These are phyloP conservation scores for Rhodotorula mucilaginosa DNA, from an alignment of 1,284 basidiomycete genomes.

Conservation along the genomic window DNA sequence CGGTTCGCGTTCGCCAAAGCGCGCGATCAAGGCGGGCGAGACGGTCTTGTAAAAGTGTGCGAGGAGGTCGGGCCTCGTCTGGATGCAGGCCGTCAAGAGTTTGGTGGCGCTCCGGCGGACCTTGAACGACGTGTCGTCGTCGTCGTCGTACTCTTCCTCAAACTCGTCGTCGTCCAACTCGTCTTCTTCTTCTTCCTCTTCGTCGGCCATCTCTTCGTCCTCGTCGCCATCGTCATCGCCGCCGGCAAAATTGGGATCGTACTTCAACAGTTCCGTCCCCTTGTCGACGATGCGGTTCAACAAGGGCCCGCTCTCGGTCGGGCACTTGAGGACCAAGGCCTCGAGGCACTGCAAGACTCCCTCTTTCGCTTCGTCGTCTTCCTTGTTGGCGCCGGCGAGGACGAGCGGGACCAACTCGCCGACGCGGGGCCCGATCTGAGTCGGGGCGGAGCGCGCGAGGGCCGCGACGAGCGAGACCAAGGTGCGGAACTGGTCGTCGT, in stretches of 20 bases:
- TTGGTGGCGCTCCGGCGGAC: constrained; percentile 91
- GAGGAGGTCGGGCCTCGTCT: constrained; percentile 82
- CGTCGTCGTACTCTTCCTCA: constrained; percentile 88
- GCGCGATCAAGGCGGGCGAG: constrained; percentile 79
- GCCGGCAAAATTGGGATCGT: constrained; percentile 84
- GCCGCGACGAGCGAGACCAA: constrained; percentile 76
- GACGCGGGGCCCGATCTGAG: constrained; percentile 62
- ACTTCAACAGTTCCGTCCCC: constrained; percentile 65
- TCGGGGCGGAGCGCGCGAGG: constrained; percentile 61
- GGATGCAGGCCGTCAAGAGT: constrained; percentile 76
- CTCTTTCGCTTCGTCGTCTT: constrained; percentile 78
- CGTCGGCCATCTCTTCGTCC: constrained; percentile 49
- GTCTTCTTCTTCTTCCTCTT: constrained; percentile 49
- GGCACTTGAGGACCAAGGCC: constrained; percentile 75
- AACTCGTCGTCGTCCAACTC: constrained; percentile 63
- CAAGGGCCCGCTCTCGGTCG: constrained; percentile 73
- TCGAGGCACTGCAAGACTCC: constrained; percentile 78
- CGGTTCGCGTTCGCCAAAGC: constrained; percentile 92
- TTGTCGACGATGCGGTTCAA: constrained; percentile 66
- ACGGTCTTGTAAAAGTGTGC: constrained; percentile 74
- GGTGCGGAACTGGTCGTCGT: constrained; percentile 67
- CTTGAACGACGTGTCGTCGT: constrained; percentile 99
- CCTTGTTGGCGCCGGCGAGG: constrained; percentile 62
- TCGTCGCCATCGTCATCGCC: constrained; percentile 67
- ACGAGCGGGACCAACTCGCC: constrained; percentile 65